Evolutionary conservation across 2,329 filamentous ascomycete genomes (phyloP), one percentile per base, ranked within the genome.

Genomic region (Diplodia sapinea): DNA sequence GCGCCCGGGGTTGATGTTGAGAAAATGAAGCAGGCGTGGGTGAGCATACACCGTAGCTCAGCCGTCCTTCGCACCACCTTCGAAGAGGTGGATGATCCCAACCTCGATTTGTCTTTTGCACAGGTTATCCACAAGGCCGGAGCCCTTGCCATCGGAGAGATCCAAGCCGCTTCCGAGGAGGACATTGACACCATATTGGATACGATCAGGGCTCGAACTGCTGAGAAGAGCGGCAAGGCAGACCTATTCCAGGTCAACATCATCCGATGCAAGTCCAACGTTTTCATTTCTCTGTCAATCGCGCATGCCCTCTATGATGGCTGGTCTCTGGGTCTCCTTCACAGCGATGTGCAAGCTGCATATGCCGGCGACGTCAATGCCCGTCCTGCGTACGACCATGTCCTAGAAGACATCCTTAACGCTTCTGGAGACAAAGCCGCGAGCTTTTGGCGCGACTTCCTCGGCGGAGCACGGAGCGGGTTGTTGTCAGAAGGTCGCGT

Each of bases 231-330:
- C 26, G 31, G 59, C 1, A 61, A 67, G n/a, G 68, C 4, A 71
- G 72, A 49, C 72, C 78, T 29, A 62, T 76, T 72, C 33, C 77
- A 77, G 17, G 66, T 87, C 15, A 78, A 77, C 3, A 62, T 83
- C 4, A 71, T 82, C 23, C 70, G 75, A 17, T 74, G 78, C 23
- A 66, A 73, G 0, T 62, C 69, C 6, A 74, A 78, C 17, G 74
- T 65, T 3, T 85, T 84, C 67, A 72, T 88, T n/a, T 68, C 87
- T 4, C 76, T 97, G 1, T 94, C 92, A 0, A 88, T 97, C 49
- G 86, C 93, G 0, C 94, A 97, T 78, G 92, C 93, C 1, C 83
- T 97, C 23, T 97, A 97, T 71, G 94, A 97, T 74, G 94, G 94
- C 0, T 93, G 89, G 87, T 96, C 93, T 2, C 84, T 97, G 13